A percentile compares a stretch with the other conserved stretches of the same genome.
Evolutionary conservation across 1,284 basidiomycete species (phyloP).

Genomic region (Puccinia brachypodii): DNA sequence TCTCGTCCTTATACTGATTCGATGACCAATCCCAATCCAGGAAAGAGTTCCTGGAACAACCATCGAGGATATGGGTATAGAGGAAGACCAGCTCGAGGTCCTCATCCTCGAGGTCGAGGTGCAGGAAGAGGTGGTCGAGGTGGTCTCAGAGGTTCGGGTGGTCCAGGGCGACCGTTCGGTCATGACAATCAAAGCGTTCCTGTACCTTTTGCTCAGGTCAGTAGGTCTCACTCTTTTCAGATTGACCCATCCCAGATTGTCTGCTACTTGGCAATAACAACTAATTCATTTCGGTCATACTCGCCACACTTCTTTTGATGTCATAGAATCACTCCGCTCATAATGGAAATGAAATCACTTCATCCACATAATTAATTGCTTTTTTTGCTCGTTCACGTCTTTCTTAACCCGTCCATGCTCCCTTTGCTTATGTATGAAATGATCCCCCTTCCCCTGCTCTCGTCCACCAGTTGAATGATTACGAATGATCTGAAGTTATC

Average conservation of each 20-base stretch:
- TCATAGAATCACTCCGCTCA: neutral
- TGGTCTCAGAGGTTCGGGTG: neutral
- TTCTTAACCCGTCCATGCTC: neutral
- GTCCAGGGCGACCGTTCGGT: neutral
- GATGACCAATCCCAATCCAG: slow-evolving; percentile 38
- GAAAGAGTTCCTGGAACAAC: slow-evolving; percentile 7
- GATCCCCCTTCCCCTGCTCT: no score
- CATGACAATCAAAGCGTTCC: neutral
- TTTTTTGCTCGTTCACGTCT: neutral
- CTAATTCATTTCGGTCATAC: neutral
- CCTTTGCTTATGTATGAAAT: neutral
- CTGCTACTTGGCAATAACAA: neutral
- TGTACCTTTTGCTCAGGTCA: neutral
- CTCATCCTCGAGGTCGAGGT: slow-evolving; percentile 22
- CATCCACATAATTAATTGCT: slow-evolving; percentile 13
- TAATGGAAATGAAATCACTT: neutral
- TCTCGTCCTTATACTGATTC: slow-evolving; percentile 41
- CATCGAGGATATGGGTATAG: slow-evolving; percentile 10
- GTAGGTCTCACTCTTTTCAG: neutral
- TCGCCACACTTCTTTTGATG: neutral
- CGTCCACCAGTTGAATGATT: neutral
- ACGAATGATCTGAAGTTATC: slow-evolving; percentile 6
- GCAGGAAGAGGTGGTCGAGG: slow-evolving; percentile 26
- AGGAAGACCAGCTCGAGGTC: slow-evolving; percentile 9
- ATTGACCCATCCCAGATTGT: neutral